These are phyloP conservation scores for Datura wrightii DNA, from an alignment of 257 asterid genomes.

Conservation along the genomic window DNA sequence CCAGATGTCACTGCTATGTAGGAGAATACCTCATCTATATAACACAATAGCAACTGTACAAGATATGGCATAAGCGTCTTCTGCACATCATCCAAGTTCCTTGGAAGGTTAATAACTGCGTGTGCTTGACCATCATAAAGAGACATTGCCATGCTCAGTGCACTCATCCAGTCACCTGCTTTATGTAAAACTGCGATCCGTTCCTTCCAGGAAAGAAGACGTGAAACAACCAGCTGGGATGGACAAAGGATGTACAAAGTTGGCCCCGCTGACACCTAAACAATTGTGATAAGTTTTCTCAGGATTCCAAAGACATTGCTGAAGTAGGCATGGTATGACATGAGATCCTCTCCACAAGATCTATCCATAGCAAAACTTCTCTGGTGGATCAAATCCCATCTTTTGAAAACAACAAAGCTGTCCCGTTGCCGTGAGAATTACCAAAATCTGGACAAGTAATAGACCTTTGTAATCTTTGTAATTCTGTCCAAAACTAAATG, in stretches of 20 bases:
- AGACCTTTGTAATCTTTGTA: conserved; percentile 34
- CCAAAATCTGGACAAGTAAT: conserved; percentile 71
- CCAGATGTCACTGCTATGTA: conserved; percentile 75
- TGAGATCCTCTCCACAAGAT: conserved; percentile 70
- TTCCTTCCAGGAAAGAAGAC: conserved; percentile 99
- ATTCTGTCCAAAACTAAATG: conserved; percentile 25
- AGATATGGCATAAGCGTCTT: conserved; percentile 79
- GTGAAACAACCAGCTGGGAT: conserved; percentile 74
- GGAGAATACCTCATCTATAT: conserved; percentile 90
- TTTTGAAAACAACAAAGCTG: conserved; percentile 73
- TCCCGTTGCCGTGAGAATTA: conserved; percentile 69
- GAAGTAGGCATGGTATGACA: conserved; percentile 75
- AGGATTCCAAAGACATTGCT: conserved; percentile 63
- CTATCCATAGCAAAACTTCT: conserved; percentile 77
- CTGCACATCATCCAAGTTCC: conserved; percentile 68
- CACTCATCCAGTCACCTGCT: conserved; percentile 99
- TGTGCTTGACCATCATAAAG: conserved; percentile 90
- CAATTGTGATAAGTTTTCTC: conserved; percentile 90
- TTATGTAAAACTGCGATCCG: conserved; percentile 81
- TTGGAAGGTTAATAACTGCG: conserved; percentile 91
- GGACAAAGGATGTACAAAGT: conserved; percentile 81
- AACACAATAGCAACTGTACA: conserved; percentile 78
- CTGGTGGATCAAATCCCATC: conserved; percentile 87
- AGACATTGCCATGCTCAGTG: conserved; percentile 88
- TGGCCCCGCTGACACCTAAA: conserved; percentile 85